Percentiles rank a stretch among this genome's conserved stretches.
Evolutionary conservation across 768 basidiomycete species (phyloP).

Genomic region (Russula earlei): DNA sequence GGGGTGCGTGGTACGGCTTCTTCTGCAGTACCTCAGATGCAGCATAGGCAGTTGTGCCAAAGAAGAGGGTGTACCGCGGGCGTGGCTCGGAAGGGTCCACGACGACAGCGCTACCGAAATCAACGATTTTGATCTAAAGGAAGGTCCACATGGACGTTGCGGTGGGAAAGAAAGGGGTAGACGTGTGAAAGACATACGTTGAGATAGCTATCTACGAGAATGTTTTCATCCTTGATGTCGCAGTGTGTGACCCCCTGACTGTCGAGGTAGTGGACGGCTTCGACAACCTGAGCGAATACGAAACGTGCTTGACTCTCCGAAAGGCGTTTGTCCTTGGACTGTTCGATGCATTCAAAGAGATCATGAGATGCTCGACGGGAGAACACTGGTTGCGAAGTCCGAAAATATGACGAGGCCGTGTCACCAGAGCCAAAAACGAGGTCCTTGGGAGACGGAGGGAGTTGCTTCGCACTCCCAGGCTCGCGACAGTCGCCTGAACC

Average conservation of each 20-base stretch:
- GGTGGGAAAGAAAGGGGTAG: not conserved
- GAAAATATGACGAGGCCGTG: constrained; percentile 14
- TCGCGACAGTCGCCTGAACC: not conserved
- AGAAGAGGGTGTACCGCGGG: constrained; percentile 71
- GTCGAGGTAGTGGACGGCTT: constrained; percentile 75
- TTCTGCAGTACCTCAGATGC: constrained; percentile 89
- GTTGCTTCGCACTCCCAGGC: constrained; percentile 1
- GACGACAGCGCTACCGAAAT: constrained; percentile 86
- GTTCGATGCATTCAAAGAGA: constrained; percentile 92
- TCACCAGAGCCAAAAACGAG: not conserved
- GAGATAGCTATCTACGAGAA: constrained; percentile 66
- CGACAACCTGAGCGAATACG: constrained; percentile 82
- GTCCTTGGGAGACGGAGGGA: not conserved
- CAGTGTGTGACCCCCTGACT: constrained; percentile 82
- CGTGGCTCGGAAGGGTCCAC: constrained; percentile 52
- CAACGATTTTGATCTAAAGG: constrained; percentile 81
- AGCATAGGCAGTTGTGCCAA: constrained; percentile 92
- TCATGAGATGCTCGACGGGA: constrained; percentile 79
- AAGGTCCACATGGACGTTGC: constrained; percentile 14
- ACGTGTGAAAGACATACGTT: constrained; percentile 38
- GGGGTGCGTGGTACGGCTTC: constrained; percentile 82
- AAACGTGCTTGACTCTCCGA: constrained; percentile 70
- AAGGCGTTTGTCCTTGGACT: constrained; percentile 68
- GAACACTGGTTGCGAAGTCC: constrained; percentile 27
- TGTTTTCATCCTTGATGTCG: constrained; percentile 96